A percentile compares a stretch with the other conserved stretches of the same genome.
phyloP scores from a whole-genome alignment of 441 rosid species.

The Arabidopsis lyrata region DNA sequence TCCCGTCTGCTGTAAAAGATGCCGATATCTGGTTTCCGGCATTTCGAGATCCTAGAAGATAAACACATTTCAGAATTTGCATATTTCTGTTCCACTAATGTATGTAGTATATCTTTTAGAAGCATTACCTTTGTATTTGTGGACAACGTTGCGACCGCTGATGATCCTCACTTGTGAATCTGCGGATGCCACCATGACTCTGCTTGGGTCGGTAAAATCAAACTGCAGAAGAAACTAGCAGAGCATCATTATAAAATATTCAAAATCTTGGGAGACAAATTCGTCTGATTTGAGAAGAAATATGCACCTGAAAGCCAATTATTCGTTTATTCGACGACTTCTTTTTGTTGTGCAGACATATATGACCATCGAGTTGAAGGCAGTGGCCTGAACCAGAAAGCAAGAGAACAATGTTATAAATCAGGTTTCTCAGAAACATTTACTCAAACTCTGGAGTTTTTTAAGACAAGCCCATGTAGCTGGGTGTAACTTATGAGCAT shows the following conservation, averaged over 20 bases:
- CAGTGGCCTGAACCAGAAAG: slow-evolving; percentile 58
- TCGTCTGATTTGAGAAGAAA: slow-evolving; percentile 16
- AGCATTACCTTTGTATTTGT: slow-evolving; percentile 78
- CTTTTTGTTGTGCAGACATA: slow-evolving; percentile 71
- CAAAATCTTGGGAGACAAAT: not conserved
- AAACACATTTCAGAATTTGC: slow-evolving; percentile 15
- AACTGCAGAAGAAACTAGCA: slow-evolving; percentile 52
- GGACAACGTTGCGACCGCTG: slow-evolving; percentile 67
- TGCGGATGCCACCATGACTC: slow-evolving; percentile 85
- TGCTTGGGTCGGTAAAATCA: slow-evolving; percentile 74
- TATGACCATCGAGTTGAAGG: slow-evolving; percentile 80
- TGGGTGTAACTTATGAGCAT: not conserved
- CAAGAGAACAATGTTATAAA: slow-evolving; percentile 25
- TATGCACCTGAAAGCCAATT: slow-evolving; percentile 79
- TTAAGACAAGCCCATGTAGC: not conserved
- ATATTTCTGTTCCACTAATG: not conserved
- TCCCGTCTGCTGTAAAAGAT: slow-evolving; percentile 79
- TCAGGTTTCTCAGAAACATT: not conserved
- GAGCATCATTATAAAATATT: not conserved
- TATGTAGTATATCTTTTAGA: not conserved
- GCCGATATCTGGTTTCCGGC: slow-evolving; percentile 74
- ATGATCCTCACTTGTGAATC: slow-evolving; percentile 89
- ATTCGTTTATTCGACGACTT: slow-evolving; percentile 76
- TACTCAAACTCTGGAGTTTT: too few relatives aligned
- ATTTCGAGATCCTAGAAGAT: slow-evolving; percentile 55